Percentiles rank a stretch among this genome's conserved stretches.
Conservation (phyloP, 2,329 filamentous ascomycete species). For the Aspergillus sp. region DNA sequence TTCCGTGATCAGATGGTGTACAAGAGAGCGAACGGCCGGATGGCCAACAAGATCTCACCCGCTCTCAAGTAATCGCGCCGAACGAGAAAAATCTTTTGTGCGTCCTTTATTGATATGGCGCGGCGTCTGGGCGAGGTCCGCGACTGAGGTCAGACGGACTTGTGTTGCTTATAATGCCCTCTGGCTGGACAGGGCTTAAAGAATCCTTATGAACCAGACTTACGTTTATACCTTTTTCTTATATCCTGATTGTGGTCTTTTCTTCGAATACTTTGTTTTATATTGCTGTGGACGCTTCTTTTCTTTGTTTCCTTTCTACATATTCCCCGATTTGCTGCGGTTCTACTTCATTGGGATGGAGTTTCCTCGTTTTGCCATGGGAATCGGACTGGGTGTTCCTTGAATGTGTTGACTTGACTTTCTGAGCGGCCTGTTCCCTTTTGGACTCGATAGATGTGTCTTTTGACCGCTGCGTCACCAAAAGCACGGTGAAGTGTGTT, state of each 20-base stretch:
- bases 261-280: constrained; percentile 2
- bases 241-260: constrained; percentile 14
- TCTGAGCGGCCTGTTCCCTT: not conserved
- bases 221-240: constrained; percentile 18
- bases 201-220: constrained; percentile 10
- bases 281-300: constrained; percentile 6
- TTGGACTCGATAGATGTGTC: constrained; percentile 9
- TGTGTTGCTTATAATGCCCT: constrained; percentile 1
- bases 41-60: constrained; percentile 32
- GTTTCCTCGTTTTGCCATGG: not conserved
- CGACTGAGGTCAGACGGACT: not conserved
- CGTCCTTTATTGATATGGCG: not conserved
- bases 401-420: not conserved
- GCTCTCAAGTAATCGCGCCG: constrained; percentile 13
- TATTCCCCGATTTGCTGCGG: not conserved
- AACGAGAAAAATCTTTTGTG: too few species aligned
- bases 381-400: not conserved
- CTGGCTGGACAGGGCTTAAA: not conserved
- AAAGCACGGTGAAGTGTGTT: not conserved
- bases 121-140: constrained; percentile 19
- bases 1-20: constrained; percentile 32
- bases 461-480: not conserved
- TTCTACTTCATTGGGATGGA: not conserved
- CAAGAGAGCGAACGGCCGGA: constrained; percentile 35
- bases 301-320: constrained; percentile 4